Evolutionary conservation across 495 filamentous ascomycete species (phyloP), one percentile per base, ranked within the genome.

Genomic region (Xylaria grammica): DNA sequence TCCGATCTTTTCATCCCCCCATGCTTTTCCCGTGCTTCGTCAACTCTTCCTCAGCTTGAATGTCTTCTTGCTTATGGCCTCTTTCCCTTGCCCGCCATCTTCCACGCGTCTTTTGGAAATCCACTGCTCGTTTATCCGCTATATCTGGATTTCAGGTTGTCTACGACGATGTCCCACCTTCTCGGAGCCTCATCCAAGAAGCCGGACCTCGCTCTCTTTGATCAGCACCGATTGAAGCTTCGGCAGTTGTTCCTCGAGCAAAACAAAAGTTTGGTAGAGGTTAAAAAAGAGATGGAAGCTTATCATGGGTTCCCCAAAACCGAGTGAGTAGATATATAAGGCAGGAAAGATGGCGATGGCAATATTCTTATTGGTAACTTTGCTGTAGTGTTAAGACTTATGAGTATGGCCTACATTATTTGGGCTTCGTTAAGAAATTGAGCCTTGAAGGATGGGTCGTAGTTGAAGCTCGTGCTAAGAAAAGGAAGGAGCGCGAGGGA

Each of bases 391-490:
- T n/a, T 19, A 54, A 54, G 20, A 11, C 13, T 10, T 54, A 54
- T 38, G 32, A 54, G 19, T 34, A 54, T 15, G 32, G 30, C 20
- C 51, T 54, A 38, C 51, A 19, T 1, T 30, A 38, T 17, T 24
- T 54, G 3, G 32, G 32, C 9, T 26, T 54, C 32, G 24, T 22
- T 10, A 54, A 38, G 30, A 54, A 54, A 38, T 38, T 54, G 10
- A 27, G 27, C 10, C 13, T 38, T 24, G 10, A 54, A 38, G 20
- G 20, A 24, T 54, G 32, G 30, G 11, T 54, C 4, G 32, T 11
- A 54, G 51, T 54, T 24, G 51, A 54, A 1, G n/a, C 27, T 19
- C 27, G 20, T 26, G 51, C 20, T 19, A 54, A 54, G 19, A 54
- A 54, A 17, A 38, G 51, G 17, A 54, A 54, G 11, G 51, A 54